A percentile compares a stretch with the other conserved stretches of the same genome.
Conservation (phyloP, 352 stramenopile genomes). For the Phytophthora megakarya region DNA sequence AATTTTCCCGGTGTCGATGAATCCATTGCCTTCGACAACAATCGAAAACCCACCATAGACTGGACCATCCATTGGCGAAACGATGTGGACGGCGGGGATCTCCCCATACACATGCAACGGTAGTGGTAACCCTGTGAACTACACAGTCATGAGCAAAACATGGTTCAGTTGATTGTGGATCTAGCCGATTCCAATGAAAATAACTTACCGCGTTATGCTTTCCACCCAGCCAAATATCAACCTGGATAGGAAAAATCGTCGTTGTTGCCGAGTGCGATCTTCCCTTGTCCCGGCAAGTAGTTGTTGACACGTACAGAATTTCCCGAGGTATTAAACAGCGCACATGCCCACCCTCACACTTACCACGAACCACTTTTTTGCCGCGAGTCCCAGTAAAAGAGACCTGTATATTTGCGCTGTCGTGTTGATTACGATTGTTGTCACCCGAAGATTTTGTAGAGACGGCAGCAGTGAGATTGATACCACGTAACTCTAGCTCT, state of each 20-base stretch:
- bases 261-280: not conserved
- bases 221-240: conserved; percentile 69
- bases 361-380: conserved; percentile 28
- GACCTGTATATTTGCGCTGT: conserved; percentile 40
- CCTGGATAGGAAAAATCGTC: conserved; percentile 39
- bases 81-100: conserved; percentile 39
- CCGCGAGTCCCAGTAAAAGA: conserved; percentile 42
- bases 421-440: conserved; percentile 12
- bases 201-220: conserved; percentile 52
- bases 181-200: not conserved
- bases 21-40: conserved; percentile 61
- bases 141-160: not conserved
- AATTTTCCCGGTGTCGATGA: conserved; percentile 69
- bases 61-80: conserved; percentile 74
- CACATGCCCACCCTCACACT: conserved; percentile 46
- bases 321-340: conserved; percentile 44
- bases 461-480: conserved; percentile 57
- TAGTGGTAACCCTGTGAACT: conserved; percentile 66
- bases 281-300: conserved; percentile 14
- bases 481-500: conserved; percentile 48
- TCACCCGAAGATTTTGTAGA: not conserved
- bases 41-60: conserved; percentile 74
- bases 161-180: no score
- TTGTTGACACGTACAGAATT: conserved; percentile 12
- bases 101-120: conserved; percentile 58